phyloP scores from a whole-genome alignment of 2,329 filamentous ascomycete genomes.

The Pseudogymnoascus destructans region DNA sequence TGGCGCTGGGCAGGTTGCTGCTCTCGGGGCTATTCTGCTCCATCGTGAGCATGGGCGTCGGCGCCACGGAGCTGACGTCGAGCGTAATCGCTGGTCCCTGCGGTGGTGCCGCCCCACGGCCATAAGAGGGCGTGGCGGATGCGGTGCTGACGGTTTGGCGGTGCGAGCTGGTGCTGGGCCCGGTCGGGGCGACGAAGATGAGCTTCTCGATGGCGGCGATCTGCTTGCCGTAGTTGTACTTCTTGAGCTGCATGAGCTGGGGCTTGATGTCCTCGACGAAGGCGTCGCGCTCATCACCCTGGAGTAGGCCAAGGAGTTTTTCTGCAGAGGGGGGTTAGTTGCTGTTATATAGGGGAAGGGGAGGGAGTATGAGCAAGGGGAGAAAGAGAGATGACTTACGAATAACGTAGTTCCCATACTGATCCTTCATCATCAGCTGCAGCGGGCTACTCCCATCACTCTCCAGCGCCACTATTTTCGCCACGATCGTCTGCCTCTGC shows the following conservation, averaged over 20 bases:
- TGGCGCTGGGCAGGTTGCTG: conserved; percentile 51
- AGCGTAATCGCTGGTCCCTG: conserved; percentile 29
- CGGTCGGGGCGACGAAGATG: conserved; percentile 26
- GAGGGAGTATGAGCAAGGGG: background rate
- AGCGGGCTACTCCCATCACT: conserved; percentile 58
- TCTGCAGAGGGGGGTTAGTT: conserved; percentile 38
- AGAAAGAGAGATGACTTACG: conserved; percentile 49
- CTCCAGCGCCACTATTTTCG: conserved; percentile 44
- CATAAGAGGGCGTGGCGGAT: conserved; percentile 25
- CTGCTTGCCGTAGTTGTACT: conserved; percentile 52
- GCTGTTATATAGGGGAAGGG: background rate
- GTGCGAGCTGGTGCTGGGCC: conserved; percentile 27
- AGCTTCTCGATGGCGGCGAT: conserved; percentile 50
- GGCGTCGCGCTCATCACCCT: conserved; percentile 43
- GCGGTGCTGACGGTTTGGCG: conserved; percentile 18
- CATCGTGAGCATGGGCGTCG: conserved; percentile 54
- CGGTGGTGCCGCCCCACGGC: conserved; percentile 22
- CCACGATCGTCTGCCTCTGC: conserved; percentile 58
- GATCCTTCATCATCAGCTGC: conserved; percentile 70
- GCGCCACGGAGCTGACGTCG: conserved; percentile 39
- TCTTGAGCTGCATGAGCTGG: conserved; percentile 48
- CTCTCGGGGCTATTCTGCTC: conserved; percentile 58
- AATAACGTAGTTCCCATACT: conserved; percentile 92
- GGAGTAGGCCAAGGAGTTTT: conserved; percentile 57
- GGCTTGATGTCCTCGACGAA: conserved; percentile 53